Percentiles rank a stretch among this genome's conserved stretches.
These are phyloP conservation scores for Aspergillus arachidicola DNA, from an alignment of 2,329 filamentous ascomycete genomes.

Conservation along the genomic window DNA sequence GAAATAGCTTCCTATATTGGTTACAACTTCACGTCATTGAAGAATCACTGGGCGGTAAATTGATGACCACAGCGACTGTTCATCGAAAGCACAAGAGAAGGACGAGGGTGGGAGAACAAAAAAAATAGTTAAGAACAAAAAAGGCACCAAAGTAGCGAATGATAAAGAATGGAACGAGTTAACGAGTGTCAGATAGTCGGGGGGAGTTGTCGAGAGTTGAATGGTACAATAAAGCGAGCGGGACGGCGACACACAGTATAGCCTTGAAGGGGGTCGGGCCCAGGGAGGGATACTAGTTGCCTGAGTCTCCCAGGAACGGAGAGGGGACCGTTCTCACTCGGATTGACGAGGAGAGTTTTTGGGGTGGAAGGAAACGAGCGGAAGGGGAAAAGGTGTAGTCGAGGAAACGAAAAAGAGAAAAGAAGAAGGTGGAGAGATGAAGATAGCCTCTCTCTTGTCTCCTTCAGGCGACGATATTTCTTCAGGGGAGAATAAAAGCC, in stretches of 20 bases:
- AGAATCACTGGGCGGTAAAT: constrained; percentile 11
- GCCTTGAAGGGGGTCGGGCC: constrained; percentile 15
- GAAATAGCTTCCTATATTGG: constrained; percentile 11
- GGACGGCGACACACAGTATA: constrained; percentile 38
- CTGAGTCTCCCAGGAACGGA: constrained; percentile 15
- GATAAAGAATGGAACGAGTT: constrained; percentile 14
- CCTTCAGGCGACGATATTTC: constrained; percentile 12
- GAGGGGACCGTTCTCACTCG: constrained; percentile 9
- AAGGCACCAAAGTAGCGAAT: constrained; percentile 14
- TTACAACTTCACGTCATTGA: constrained; percentile 28
- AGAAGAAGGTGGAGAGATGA: constrained; percentile 11
- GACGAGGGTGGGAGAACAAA: constrained; percentile 6
- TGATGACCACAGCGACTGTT: constrained; percentile 21
- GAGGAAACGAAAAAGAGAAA: constrained; percentile 6
- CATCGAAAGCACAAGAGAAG: constrained; percentile 5
- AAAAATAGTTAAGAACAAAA: constrained; percentile 11
- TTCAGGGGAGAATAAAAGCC: constrained; percentile 16
- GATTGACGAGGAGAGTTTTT: constrained; percentile 5
- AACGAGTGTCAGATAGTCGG: constrained; percentile 16
- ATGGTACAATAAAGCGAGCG: constrained; percentile 28
- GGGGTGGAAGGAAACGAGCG: constrained; percentile 8
- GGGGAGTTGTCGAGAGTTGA: constrained; percentile 16
- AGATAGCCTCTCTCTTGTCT: constrained; percentile 7
- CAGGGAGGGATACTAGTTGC: constrained; percentile 5
- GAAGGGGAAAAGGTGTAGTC: constrained; percentile 9